Evolutionary conservation across 1,284 basidiomycete species (phyloP), one percentile per base, ranked within the genome.

Genomic region (Boletus subluridellus): DNA sequence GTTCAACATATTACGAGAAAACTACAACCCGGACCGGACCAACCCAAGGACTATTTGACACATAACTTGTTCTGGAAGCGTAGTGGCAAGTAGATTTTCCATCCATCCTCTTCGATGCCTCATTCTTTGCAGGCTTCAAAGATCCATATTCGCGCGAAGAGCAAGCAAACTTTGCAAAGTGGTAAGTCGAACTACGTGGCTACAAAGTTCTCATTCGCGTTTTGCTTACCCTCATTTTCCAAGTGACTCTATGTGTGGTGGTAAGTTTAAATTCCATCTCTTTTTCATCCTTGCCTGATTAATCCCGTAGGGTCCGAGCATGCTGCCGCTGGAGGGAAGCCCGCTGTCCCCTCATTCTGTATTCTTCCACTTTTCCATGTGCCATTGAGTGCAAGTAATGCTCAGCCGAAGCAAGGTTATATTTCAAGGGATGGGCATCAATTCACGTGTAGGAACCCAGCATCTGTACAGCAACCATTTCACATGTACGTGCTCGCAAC

Each of bases 121-220:
- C 3, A 57, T 38, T 28, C 14, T 46, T 8, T 21, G 2, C 24
- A 69, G 68, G 62, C 10, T 67, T 64, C 58, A 45, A 63, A 77
- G 83, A 85, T 68, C 84, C 83, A 2, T 85, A 85, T 54, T 78
- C 82, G 1, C 74, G 74, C 5, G 81, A 82, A 30, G 80, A 84
- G 51, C 79, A 80, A 62, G 41, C 67, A 0, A 76, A 76, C 52
- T 85, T 84, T 63, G 68, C 75, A 0, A 81, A 80, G 65, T 85
- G 83, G 82, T 84, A 60, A n/a, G 77, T 70, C 8, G 6, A 52
- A 2, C 44, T 15, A 21, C 24, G 37, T 9, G 11, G 0, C 17
- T 24, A 4, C 17, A n/a, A 41, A 0, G 8, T 26, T 21, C 2
- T 42, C 2, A 28, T 51, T 44, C 10, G 2, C 0, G 11, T 49